Evolutionary conservation across 371 early-diverging fungal genomes (phyloP), one percentile per base, ranked within the genome.

Genomic region (Neoconidiobolus thromboides): DNA sequence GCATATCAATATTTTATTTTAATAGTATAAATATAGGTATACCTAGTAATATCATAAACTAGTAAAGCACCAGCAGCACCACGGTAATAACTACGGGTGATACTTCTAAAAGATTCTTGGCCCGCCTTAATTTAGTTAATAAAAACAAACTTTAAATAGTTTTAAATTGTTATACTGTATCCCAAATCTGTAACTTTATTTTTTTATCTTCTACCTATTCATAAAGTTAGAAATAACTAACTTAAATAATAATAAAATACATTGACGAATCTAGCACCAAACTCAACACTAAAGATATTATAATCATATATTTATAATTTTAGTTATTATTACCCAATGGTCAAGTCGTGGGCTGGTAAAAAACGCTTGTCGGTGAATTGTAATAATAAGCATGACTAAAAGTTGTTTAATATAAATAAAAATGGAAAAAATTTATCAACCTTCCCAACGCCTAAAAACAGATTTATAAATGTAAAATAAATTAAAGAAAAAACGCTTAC

Each of bases 151-250:
- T 14, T 40, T 3, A 39, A 37, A 59, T 42, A 48, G 44, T 52
- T 40, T 53, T 15, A 51, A 54, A 50, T 70, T 68, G 74, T 7
- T 85, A 79, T 67, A 91, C 93, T 10, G 99, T 97, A 71, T 99
- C 99, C 99, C 99, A 99, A 59, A 98, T 91, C 70, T 97, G 97
- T 15, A 99, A 78, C 71, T 96, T 96, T 65, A 96, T 83, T 63
- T 80, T 82, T 63, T 86, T 83, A 61, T 79, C 79, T 58, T 85
- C 84, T 48, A 93, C 74, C 67, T 67, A 61, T 40, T 37, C 4
- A 48, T 10, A 12, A 52, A 39, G 14, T 36, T 39, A 47, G 10
- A 47, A 61, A 36, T 50, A 51, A 5, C 12, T 5, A 7, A 10
- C 48, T 9, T 39, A 9, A 48, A 49, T 12, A 49, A 10, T 48